Base-by-base conservation (phyloP, 2,329 filamentous ascomycete genomes). In the Trichophaea hybrida region DNA sequence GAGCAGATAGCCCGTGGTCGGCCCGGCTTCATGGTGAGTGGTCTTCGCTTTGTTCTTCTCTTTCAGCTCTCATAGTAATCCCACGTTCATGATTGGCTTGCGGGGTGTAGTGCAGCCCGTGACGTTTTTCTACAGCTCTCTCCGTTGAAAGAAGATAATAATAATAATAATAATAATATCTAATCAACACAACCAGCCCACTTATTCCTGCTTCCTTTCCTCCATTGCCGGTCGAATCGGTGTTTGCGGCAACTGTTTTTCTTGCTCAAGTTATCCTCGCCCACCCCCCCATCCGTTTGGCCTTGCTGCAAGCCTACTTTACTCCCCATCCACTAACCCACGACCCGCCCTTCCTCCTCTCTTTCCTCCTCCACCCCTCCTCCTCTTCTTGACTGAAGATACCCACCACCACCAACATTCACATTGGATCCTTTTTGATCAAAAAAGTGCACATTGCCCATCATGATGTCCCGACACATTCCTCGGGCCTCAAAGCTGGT, bases 281-380 rank as follows among this genome's bases (percentile, higher is more conserved):
- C 10, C 38, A 43, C 48, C 48, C 48, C 13, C 13, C 10, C 5
- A 46, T 46, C 40, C 40, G 40, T 17, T 32, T 24, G 48, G 31
- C 15, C 48, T 32, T 5, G 6, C 31, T 12, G 48, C 57, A 44
- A 49, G 57, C 56, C 55, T 43, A 55, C 56, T 48, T 49, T 55
- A 51, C 64, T 71, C 69, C 67, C 68, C 68, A 69, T 69, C 71
- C 71, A 51, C 31, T 51, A 12, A 43, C 38, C 38, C n/a, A 51
- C 48, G 71, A 71, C 71, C 68, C 70, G 70, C 70, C 68, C 69
- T 24, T 24, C 24, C 66, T 38, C 32, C 67, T 59, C 38, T 60
- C 57, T 60, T 46, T 69, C 65, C 68, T 68, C 58, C 55, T 60
- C 66, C 64, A 46, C 40, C 54, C 57, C 59, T 55, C 60, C 35